Evolutionary conservation across 2,329 filamentous ascomycete genomes (phyloP), one percentile per base, ranked within the genome.

Genomic region (Trichocomaceae sp.): DNA sequence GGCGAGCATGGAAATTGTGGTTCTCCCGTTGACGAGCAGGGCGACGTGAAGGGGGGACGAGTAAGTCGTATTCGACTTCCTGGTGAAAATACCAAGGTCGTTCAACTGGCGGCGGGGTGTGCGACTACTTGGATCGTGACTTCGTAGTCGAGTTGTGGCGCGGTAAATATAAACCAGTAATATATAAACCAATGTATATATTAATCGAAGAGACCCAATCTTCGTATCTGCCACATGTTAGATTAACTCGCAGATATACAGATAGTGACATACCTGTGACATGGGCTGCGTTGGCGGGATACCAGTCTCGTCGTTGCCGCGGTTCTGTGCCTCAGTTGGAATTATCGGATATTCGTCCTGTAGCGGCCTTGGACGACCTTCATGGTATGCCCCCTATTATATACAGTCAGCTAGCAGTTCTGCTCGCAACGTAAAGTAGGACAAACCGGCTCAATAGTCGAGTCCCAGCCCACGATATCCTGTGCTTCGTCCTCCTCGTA

Each of bases 1-100:
- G 91, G 90, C 1, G 92, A 97, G 72, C 93, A 99, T 72, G 93
- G 93, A 1, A 99, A 99, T 68, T 99, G 93, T 69, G 93, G 93
- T 2, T 81, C 83, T 35, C 76, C 80, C 42, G 76, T 74, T 12
- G 82, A 83, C 58, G 74, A 79, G 17, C 75, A 79, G 58, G 83
- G 83, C 49, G 82, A 88, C 69, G 83, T 90, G 46, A 86, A 85
- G 60, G 85, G 81, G 9, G 37, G 44, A 22, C 77, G 77, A 57
- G 88, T 81, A 77, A 90, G 86, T 65, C 73, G 82, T 56, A 81
- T 95, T 64, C 79, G 79, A 20, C 80, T 83, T 46, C 78, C 77
- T 60, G 77, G 78, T 64, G 67, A 77, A 4, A 74, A 71, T 9
- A 76, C 74, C 54, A 72, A 73, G 19, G 82, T 90, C 54, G 72